phyloP scores from a whole-genome alignment of 1,284 basidiomycete genomes.

The Ganoderma sinense region DNA sequence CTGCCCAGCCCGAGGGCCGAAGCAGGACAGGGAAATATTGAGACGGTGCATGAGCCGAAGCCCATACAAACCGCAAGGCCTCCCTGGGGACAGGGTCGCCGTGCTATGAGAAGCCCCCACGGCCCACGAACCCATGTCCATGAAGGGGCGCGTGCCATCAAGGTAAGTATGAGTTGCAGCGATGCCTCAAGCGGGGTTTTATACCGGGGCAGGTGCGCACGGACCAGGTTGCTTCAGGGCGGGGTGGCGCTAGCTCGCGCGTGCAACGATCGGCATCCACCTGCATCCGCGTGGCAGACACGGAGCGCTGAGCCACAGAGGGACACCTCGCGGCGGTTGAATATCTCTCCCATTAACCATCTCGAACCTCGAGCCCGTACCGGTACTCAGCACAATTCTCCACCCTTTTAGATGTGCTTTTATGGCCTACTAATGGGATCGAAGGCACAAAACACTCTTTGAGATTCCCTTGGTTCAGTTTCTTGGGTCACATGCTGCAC shows the following conservation, averaged over 20 bases:
- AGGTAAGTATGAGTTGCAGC: slow-evolving; percentile 47
- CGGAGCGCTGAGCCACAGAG: neutral
- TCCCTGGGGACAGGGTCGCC: slow-evolving; percentile 69
- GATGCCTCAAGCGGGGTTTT: slow-evolving; percentile 26
- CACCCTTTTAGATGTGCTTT: neutral
- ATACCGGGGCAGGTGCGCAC: slow-evolving; percentile 37
- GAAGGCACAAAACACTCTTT: neutral
- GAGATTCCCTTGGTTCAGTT: neutral
- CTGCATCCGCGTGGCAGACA: neutral
- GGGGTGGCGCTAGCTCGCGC: slow-evolving; percentile 10
- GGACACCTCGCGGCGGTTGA: neutral
- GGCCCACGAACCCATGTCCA: slow-evolving; percentile 50
- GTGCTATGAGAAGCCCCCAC: slow-evolving; percentile 66
- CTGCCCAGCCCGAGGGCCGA: slow-evolving; percentile 53
- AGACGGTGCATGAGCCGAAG: slow-evolving; percentile 73
- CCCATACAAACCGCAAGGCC: slow-evolving; percentile 64
- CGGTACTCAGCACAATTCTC: neutral
- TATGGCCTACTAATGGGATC: neutral
- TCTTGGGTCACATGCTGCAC: slow-evolving; percentile 18
- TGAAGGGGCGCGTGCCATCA: slow-evolving; percentile 49
- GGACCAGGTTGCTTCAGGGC: slow-evolving; percentile 40
- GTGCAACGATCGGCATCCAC: too few relatives aligned
- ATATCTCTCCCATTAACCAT: neutral
- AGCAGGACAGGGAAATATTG: slow-evolving; percentile 75
- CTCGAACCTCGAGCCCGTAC: neutral